Base-by-base conservation (phyloP, 805 yeast species). In the Candida boleticola region DNA sequence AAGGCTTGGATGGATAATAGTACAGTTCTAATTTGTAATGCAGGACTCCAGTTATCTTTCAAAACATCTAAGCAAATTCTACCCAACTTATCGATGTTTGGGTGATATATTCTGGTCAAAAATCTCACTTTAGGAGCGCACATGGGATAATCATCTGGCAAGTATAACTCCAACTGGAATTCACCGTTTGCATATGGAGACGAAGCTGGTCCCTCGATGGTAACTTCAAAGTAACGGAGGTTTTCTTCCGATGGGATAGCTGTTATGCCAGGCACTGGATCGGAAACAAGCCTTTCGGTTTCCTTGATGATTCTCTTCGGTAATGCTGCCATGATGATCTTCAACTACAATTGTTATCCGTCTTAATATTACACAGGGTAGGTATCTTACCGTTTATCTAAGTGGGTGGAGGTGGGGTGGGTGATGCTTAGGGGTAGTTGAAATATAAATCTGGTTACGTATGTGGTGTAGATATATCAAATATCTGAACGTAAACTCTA, bases 71-170 rank as follows among this genome's bases (percentile, higher is more conserved):
- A 76, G 67, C 99, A 93, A 54, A 93, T 92, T 50, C 99, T 76
- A 6, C 99, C 99, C 49, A 93, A 73, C 60, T 93, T 79, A 60
- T 93, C 99, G 52, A 93, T 93, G 63, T 93, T 93, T 33, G 96
- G 99, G 59, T 93, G 99, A 63, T 93, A 93, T 21, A 93, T 90
- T 63, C 83, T 88, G 23, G 99, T 93, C 48, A 93, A 68, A 55
- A 93, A 93, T 44, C 99, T 77, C 41, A 93, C 95, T 60, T 89
- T 90, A 39, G 99, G 99, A 0, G 99, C 96, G 56, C 88, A 89
- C 97, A 92, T 71, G 10, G 99, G 99, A 63, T 93, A 93, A 58
- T 93, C 99, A 58, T 93, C 97, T 1, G 99, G 98, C 49, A 93
- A 66, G 58, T 77, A 93, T 48, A 93, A 71, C 63, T 93, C 99